Base-by-base conservation (phyloP, 1,284 basidiomycete species). In the Caloboletus inedulis region DNA sequence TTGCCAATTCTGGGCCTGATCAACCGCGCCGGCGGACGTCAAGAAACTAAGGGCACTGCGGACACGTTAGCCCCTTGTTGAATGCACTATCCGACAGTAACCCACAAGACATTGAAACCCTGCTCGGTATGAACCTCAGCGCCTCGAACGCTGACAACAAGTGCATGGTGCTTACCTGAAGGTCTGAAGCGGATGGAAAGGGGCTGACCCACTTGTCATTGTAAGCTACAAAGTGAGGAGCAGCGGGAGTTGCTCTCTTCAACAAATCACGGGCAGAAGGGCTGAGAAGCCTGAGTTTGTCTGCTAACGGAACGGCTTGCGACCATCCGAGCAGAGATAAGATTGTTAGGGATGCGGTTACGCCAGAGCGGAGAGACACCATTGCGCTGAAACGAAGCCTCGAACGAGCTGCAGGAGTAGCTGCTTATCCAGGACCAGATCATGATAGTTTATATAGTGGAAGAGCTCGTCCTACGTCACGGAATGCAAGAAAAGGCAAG, bases 81-180 rank as follows among this genome's bases (percentile, higher is more conserved):
- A 16, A 16, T 9, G 18, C n/a, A 8, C 10, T 7, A 34, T 29
- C 33, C 14, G 37, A 50, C 19, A 23, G 36, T 16, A 10, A 60
- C 74, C 59, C 57, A 74, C 77, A 78, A 78, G 19, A 74, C 74
- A 51, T 77, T 79, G 63, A 65, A 80, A 7, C 78, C 77, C 74
- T n/a, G n/a, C n/a, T n/a, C n/a, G n/a, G n/a, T n/a, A n/a, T n/a
- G n/a, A n/a, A n/a, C n/a, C n/a, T n/a, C n/a, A n/a, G n/a, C n/a
- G n/a, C n/a, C n/a, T n/a, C n/a, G n/a, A n/a, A n/a, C n/a, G n/a
- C n/a, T n/a, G n/a, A n/a, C n/a, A n/a, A n/a, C n/a, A n/a, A n/a
- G n/a, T n/a, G n/a, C n/a, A n/a, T n/a, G n/a, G n/a, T n/a, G 61
- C 71, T 16, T 52, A 77, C 78, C 52, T 64, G 39, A 41, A 80